A percentile compares a stretch with the other conserved stretches of the same genome.
phyloP scores from a whole-genome alignment of 1,284 basidiomycete genomes.

The Ceratobasidium sp. region DNA sequence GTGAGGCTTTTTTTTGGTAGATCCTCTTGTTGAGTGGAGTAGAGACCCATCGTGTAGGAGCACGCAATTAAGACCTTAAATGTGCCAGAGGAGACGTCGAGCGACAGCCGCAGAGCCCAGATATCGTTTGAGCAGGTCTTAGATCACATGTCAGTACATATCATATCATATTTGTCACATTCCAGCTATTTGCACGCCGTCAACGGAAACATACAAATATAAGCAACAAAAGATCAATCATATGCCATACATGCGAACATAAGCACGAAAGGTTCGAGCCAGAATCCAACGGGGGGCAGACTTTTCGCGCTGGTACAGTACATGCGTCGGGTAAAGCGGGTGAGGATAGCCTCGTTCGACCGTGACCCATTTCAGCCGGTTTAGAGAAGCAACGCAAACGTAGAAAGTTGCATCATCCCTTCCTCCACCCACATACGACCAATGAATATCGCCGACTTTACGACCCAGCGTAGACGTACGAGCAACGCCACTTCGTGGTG shows the following conservation, averaged over 20 bases:
- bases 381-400: not conserved
- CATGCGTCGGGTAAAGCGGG: not conserved
- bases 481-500: not conserved
- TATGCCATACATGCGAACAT: not conserved
- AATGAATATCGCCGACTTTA: conserved; percentile 10
- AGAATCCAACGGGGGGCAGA: conserved; percentile 5
- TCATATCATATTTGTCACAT: not conserved
- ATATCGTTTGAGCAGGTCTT: not conserved
- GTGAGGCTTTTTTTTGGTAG: not conserved
- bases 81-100: not conserved
- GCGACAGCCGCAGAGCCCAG: not conserved
- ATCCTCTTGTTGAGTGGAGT: not conserved
- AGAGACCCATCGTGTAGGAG: not conserved
- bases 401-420: not conserved
- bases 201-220: not conserved
- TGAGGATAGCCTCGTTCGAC: not conserved
- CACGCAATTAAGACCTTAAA: no score
- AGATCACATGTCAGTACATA: not conserved
- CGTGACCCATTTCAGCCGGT: not conserved
- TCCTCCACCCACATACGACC: not conserved
- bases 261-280: not conserved
- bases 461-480: not conserved
- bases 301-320: not conserved
- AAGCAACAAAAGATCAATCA: not conserved
- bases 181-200: not conserved